Base-by-base conservation (phyloP, 2,329 filamentous ascomycete species). In the Fusarium pilosicola region DNA sequence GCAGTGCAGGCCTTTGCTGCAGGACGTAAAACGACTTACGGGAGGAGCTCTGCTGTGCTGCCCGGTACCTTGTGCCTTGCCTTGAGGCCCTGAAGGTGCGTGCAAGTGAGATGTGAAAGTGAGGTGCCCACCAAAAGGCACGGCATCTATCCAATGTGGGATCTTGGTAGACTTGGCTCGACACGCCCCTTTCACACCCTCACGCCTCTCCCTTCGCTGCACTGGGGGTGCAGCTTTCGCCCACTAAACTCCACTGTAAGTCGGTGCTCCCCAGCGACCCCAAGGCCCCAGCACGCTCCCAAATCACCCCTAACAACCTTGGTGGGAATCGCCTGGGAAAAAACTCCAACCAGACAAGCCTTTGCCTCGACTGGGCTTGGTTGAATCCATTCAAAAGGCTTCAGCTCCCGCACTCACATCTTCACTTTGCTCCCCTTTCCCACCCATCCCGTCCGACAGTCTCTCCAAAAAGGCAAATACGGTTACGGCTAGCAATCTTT, bases 381-480 rank as follows among this genome's bases (percentile, higher is more conserved):
- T 48, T 75, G 76, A 73, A 74, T 72, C 75, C 81, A 83, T 84
- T 84, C 77, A 84, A 84, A 84, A 84, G 79, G 79, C 81, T 77
- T 79, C 78, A 78, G 79, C 73, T 81, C 81, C 81, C 81, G 77
- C 80, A 75, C 77, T 75, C 77, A 74, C 76, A 77, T 76, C 73
- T 77, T 74, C 44, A 34, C 32, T 34, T 38, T 59, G 24, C 56
- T 62, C 59, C 65, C 77, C 74, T 73, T 78, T 75, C 74, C 75
- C 75, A 77, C 76, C 76, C 79, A 80, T 79, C 75, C 75, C 76
- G 70, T 66, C 70, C 70, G 74, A 74, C 71, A 67, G 56, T 73
- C 57, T 62, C 59, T 46, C 32, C 59, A 59, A 42, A 42, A 46
- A 70, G 65, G 45, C 56, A 68, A 55, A 58, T 54, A 58, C 70